Base-by-base conservation (phyloP, 2,329 filamentous ascomycete species). In the Daldinia sp. region DNA sequence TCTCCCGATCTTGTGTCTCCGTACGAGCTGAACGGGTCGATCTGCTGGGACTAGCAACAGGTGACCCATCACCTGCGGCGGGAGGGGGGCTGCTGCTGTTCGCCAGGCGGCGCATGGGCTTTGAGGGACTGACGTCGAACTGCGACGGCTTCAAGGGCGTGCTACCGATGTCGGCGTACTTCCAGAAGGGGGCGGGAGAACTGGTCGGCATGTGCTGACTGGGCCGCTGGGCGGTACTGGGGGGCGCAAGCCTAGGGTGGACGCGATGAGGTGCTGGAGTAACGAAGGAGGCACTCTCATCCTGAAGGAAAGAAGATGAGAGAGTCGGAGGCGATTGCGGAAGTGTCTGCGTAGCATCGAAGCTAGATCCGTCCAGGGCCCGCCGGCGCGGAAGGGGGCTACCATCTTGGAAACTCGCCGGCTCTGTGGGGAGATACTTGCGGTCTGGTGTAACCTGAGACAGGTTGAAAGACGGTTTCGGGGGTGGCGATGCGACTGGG, bases 111-210 rank as follows among this genome's bases (percentile, higher is more conserved):
- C 79, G 79, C 23, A 79, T 76, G 15, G 78, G 75, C 75, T 89
- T 90, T 6, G 84, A 85, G 1, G 89, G 89, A 74, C 88, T 90
- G 44, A 86, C 77, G 67, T 91, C 88, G 63, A 87, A 88, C 3
- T 81, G 78, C 0, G 79, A 74, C 13, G 83, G 80, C 73, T 84
- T 83, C 60, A 92, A 82, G 1, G 92, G 92, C 1, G 92, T 94
- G 79, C 89, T 93, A 28, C 88, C 87, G 66, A 93, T 87, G 72
- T 94, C 92, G 44, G 92, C 90, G 79, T 92, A 96, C 78, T 93
- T 94, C 93, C 93, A 97, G 79, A 97, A 96, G 0, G 93, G 92
- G 0, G 93, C 93, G 0, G 93, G 93, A 35, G 92, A 94, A 73
- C 91, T 93, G 51, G 93, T 94, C 37, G 93, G 92, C 87, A 95